A percentile compares a stretch with the other conserved stretches of the same genome.
phyloP scores from a whole-genome alignment of 148 eudicot genomes.

The Agrostemma githago region DNA sequence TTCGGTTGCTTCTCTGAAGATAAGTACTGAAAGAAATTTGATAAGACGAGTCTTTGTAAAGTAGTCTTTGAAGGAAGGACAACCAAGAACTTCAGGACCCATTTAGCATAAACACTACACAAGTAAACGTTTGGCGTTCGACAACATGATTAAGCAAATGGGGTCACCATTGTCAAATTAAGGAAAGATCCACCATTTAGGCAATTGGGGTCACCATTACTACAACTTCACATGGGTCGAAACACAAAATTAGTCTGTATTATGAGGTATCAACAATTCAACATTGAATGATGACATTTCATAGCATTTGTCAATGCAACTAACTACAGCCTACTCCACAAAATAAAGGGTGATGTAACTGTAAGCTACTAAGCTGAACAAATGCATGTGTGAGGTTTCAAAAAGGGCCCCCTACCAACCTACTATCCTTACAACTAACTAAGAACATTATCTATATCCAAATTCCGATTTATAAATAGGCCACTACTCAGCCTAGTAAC shows the following conservation, averaged over 20 bases:
- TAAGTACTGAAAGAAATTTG: background rate
- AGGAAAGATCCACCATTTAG: background rate
- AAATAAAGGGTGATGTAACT: background rate
- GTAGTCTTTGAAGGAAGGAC: background rate
- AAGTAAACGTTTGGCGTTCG: background rate
- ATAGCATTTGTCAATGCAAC: background rate
- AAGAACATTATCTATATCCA: background rate
- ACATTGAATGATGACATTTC: background rate
- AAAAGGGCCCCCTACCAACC: constrained; percentile 6
- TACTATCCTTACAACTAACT: background rate
- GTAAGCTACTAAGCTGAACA: background rate
- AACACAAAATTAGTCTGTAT: constrained; percentile 2
- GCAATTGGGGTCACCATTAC: background rate
- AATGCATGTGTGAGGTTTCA: constrained; percentile 24
- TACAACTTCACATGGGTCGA: constrained; percentile 8
- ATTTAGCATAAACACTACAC: background rate
- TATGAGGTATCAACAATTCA: background rate
- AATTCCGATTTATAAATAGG: constrained; percentile 18
- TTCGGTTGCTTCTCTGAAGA: no score
- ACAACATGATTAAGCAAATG: constrained; percentile 6
- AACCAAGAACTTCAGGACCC: background rate
- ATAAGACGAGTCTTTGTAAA: background rate
- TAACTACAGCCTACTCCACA: constrained; percentile 1
- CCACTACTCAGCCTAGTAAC: background rate
- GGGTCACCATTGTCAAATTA: constrained; percentile 12